Evolutionary conservation across 2,329 filamentous ascomycete species (phyloP).

Genomic region (Colletotrichum limetticola): DNA sequence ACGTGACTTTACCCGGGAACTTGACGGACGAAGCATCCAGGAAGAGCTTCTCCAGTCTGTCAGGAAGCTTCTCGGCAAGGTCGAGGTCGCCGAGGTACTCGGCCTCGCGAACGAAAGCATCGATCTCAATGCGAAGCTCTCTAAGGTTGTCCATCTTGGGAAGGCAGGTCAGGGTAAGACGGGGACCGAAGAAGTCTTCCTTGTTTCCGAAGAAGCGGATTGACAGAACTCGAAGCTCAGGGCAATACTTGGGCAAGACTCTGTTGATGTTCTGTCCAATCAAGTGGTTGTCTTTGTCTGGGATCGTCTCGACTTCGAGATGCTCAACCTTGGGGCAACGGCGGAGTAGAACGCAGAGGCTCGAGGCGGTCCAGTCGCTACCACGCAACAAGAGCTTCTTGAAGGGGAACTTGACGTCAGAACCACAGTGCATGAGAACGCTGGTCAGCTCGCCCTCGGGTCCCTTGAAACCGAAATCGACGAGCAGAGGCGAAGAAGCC

Average conservation of each 20-base stretch:
- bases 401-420: neutral
- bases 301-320: neutral
- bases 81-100: neutral
- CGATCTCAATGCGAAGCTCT: conserved; percentile 22
- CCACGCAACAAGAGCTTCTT: neutral
- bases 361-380: neutral
- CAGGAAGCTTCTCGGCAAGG: neutral
- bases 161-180: conserved; percentile 6
- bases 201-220: neutral
- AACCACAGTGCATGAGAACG: neutral
- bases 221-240: neutral
- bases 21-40: conserved; percentile 9
- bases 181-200: neutral
- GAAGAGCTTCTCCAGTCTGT: conserved; percentile 9
- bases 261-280: conserved; percentile 1
- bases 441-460: neutral
- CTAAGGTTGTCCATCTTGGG: conserved; percentile 4
- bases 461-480: neutral
- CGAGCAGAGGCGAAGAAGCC: neutral
- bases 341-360: conserved; percentile 11
- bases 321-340: conserved; percentile 12
- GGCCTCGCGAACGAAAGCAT: neutral
- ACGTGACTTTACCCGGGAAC: neutral
- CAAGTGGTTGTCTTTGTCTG: neutral
- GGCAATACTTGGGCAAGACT: conserved; percentile 16